These are phyloP conservation scores for Pinus albicaulis DNA, from an alignment of 75 land plant species.

Conservation along the genomic window DNA sequence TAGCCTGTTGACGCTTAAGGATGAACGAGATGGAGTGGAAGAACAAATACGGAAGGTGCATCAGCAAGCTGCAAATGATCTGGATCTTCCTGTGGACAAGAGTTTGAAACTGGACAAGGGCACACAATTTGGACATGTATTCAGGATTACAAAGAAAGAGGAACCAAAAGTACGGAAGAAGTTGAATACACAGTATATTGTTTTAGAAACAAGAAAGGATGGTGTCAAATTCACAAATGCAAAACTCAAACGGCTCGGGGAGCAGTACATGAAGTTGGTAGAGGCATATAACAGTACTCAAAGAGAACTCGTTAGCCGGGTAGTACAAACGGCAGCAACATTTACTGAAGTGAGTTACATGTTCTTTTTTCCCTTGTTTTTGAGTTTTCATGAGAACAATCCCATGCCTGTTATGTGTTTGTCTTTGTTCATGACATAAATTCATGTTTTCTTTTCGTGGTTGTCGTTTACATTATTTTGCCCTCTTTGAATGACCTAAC, in stretches of 20 bases:
- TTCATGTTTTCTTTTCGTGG: constrained; percentile 4
- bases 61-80: constrained; percentile 73
- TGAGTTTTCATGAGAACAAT: not conserved
- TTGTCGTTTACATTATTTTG: not conserved
- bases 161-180: constrained; percentile 96
- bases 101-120: constrained; percentile 85
- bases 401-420: not conserved
- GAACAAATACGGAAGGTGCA: constrained; percentile 69
- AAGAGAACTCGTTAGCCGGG: constrained; percentile 72
- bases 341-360: constrained; percentile 68
- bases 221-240: constrained; percentile 95
- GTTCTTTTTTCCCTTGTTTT: not conserved
- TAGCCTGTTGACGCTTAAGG: constrained; percentile 52
- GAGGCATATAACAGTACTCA: constrained; percentile 76
- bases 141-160: constrained; percentile 98
- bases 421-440: not conserved
- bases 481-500: not conserved
- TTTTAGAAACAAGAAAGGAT: constrained; percentile 96
- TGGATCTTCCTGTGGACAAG: constrained; percentile 90
- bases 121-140: constrained; percentile 93
- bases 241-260: constrained; percentile 90
- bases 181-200: constrained; percentile 66
- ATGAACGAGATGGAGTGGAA: constrained; percentile 69
- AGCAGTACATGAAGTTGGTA: constrained; percentile 64
- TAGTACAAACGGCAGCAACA: constrained; percentile 77